Evolutionary conservation across 148 eudicot species (phyloP).

Genomic region (Pouteria glomerata): DNA sequence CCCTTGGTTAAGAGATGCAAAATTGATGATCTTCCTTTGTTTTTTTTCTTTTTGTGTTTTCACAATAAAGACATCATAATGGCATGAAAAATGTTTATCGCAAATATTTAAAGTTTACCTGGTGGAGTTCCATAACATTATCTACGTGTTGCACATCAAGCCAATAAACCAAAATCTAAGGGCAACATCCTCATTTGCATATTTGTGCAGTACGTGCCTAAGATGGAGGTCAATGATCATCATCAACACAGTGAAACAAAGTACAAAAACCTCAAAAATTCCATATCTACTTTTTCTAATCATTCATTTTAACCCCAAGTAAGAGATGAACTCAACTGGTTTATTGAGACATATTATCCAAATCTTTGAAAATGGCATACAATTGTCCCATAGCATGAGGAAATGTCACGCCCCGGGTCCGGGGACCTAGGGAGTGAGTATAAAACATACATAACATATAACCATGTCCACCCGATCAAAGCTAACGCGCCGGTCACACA

Average conservation of each 20-base stretch:
- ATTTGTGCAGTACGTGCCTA: slow-evolving; percentile 64
- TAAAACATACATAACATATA: too few species aligned
- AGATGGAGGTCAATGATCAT: not conserved
- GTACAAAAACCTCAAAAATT: not conserved
- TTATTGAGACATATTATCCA: slow-evolving; percentile 45
- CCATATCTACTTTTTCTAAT: not conserved
- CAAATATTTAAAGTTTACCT: slow-evolving; percentile 28
- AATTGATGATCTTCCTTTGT: not conserved
- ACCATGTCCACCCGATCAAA: too few species aligned
- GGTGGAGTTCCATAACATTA: slow-evolving; percentile 85
- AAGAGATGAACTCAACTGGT: slow-evolving; percentile 33
- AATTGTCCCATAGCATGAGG: slow-evolving; percentile 55
- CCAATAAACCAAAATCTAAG: slow-evolving; percentile 72
- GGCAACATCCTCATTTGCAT: slow-evolving; percentile 71
- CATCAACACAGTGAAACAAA: not conserved
- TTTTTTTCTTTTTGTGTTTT: not conserved
- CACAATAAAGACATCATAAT: not conserved
- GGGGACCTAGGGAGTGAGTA: too few species aligned
- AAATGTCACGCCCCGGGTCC: too few species aligned
- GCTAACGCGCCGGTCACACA: too few species aligned
- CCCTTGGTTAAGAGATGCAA: too few species aligned
- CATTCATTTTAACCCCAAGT: not conserved
- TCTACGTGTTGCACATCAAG: slow-evolving; percentile 65
- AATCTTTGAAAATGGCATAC: slow-evolving; percentile 49
- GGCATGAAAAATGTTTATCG: not conserved